Evolutionary conservation across 257 asterid species (phyloP), one percentile per base, ranked within the genome.

Genomic region (Solanum etuberosum): DNA sequence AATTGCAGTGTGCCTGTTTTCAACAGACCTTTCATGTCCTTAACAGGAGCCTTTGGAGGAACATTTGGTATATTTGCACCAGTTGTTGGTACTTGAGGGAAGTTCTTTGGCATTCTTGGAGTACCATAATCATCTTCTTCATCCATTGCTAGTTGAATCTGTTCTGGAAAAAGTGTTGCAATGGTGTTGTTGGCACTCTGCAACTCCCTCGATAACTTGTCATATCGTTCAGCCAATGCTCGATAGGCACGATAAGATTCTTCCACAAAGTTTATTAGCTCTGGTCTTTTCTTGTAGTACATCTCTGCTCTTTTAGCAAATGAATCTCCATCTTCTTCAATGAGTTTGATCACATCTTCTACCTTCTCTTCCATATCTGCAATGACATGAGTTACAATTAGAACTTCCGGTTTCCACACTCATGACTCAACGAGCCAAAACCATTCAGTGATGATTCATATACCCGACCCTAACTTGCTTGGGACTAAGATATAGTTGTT

Each of bases 221-320:
- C 99, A 72, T 95, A 95, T 9, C 99, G 94, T 81, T 95, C 99
- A 2, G 99, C 99, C 51, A 97, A 86, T 15, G 98, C 91, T 8
- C 95, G 89, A 86, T 91, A 97, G 23, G 94, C 93, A 32, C 93
- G 93, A 86, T 92, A 93, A 20, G 95, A 92, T 89, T 97, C 99
- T 83, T 95, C 99, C 2, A 97, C 97, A 6, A 92, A 85, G 86
- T 29, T 87, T 43, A 94, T 90, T 83, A 97, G 94, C 93, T 97
- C 98, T 13, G 99, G 99, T 90, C 99, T 86, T 74, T 93, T 90
- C 91, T 91, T 92, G 93, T 97, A 97, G 90, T 95, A 97, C 99
- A 95, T 97, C 83, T 97, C 99, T 13, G 99, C 99, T 88, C 99
- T 91, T 90, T 93, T 93, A 18, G 96, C 96, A 67, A 97, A 97